Evolutionary conservation across 2,329 filamentous ascomycete species (phyloP), one percentile per base, ranked within the genome.

Genomic region (Phoma herbarum): DNA sequence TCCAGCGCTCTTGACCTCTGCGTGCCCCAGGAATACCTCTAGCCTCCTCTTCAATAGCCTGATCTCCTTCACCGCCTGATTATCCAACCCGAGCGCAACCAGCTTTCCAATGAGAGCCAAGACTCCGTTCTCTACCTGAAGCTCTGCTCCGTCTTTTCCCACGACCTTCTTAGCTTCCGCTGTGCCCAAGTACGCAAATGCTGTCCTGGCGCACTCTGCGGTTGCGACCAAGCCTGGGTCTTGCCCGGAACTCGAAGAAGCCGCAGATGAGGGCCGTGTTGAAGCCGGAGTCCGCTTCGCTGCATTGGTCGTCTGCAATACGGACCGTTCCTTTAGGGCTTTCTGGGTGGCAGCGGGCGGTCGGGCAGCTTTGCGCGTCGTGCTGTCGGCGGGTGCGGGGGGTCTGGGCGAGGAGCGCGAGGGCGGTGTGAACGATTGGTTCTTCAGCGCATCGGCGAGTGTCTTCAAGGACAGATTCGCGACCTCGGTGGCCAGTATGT

Each of bases 61-160:
- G 58, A 93, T 73, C 68, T 93, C 90, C 68, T 87, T 90, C 41
- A 87, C 76, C 0, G 91, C 90, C 56, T 89, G 80, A n/a, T 87
- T 85, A 44, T 90, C 85, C 50, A 93, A 75, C 1, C 86, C 85
- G 46, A 92, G 79, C 0, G 81, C 79, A 14, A 92, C 78, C 1
- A 93, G 79, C 70, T 88, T 91, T 37, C 85, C 85, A 37, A 89
- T 77, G 52, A 93, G 82, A 0, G 88, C 86, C 16, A 89, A 85
- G 82, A 91, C 90, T 52, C 90, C 91, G 59, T 82, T 87, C 71
- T 93, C 91, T 4, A 93, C 75, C 70, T 93, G 90, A 37, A 90
- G 78, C 43, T 85, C 83, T 1, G 86, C 83, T n/a, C 88, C 78
- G 10, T 83, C 77, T 10, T 86, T 77, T 9, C 83, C 81, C 6